phyloP scores from a whole-genome alignment of 495 filamentous ascomycete genomes.

The Xylona heveae region DNA sequence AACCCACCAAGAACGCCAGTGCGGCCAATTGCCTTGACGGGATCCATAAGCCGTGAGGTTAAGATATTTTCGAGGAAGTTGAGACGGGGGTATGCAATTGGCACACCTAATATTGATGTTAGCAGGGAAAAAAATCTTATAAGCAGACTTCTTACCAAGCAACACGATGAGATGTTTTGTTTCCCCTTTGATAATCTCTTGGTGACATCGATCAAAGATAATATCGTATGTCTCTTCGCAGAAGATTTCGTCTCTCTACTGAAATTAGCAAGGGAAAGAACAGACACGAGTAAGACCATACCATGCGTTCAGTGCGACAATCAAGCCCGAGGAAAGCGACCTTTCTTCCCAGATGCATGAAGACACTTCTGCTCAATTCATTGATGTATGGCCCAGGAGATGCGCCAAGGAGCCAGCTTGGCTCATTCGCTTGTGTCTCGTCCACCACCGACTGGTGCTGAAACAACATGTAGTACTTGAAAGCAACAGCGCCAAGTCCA shows the following conservation, averaged over 20 bases:
- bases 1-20: conserved; percentile 61
- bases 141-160: conserved; percentile 17
- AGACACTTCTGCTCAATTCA: conserved; percentile 64
- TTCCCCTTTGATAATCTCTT: conserved; percentile 62
- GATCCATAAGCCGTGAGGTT: conserved; percentile 66
- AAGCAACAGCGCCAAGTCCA: conserved; percentile 73
- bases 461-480: conserved; percentile 97
- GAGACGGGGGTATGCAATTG: conserved; percentile 83
- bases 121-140: neutral
- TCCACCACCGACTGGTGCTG: conserved; percentile 77
- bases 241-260: conserved; percentile 51
- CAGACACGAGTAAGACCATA: neutral
- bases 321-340: conserved; percentile 75
- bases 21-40: conserved; percentile 71
- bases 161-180: conserved; percentile 79
- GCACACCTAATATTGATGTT: conserved; percentile 30
- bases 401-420: conserved; percentile 73
- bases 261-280: conserved; percentile 10
- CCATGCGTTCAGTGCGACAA: conserved; percentile 70
- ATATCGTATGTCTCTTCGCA: conserved; percentile 60
- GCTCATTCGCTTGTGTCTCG: conserved; percentile 51
- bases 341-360: conserved; percentile 59
- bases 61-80: conserved; percentile 61
- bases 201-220: conserved; percentile 63
- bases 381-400: conserved; percentile 77